These are phyloP conservation scores for Neurospora sp. DNA, from an alignment of 495 filamentous ascomycete species.

Conservation along the genomic window DNA sequence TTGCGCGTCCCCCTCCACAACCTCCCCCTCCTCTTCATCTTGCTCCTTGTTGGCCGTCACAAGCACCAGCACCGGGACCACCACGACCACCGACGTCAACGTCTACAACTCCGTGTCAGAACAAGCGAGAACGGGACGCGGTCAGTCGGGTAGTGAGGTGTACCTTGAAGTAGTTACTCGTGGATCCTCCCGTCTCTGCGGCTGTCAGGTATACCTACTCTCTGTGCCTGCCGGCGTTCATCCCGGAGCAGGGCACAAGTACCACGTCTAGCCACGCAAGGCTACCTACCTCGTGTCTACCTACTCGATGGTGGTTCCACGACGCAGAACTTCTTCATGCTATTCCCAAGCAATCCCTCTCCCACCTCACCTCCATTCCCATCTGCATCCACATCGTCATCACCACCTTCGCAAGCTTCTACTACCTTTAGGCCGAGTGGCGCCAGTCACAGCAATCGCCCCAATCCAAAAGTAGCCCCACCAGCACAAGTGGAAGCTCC, in stretches of 20 bases:
- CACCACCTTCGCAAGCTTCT: neutral
- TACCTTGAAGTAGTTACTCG: neutral
- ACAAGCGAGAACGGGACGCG: neutral
- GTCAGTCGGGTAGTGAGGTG: neutral
- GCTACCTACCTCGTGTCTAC: neutral
- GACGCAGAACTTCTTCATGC: neutral
- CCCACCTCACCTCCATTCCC: neutral
- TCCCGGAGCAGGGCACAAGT: neutral
- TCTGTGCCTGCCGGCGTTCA: neutral
- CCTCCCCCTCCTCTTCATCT: neutral
- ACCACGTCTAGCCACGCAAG: neutral
- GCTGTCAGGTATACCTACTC: neutral
- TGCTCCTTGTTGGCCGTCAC: neutral
- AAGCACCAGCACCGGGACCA: neutral
- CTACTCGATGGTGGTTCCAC: neutral
- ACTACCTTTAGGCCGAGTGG: neutral
- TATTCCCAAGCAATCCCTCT: neutral
- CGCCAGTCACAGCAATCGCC: constrained; percentile 48
- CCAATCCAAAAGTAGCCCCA: constrained; percentile 42
- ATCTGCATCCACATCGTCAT: neutral
- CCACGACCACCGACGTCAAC: neutral
- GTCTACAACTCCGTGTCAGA: neutral
- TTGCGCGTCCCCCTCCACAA: neutral
- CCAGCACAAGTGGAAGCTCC: constrained; percentile 38
- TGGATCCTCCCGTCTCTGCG: neutral